Conservation (phyloP, 75 land plant genomes). For the Gnetum montanum region DNA sequence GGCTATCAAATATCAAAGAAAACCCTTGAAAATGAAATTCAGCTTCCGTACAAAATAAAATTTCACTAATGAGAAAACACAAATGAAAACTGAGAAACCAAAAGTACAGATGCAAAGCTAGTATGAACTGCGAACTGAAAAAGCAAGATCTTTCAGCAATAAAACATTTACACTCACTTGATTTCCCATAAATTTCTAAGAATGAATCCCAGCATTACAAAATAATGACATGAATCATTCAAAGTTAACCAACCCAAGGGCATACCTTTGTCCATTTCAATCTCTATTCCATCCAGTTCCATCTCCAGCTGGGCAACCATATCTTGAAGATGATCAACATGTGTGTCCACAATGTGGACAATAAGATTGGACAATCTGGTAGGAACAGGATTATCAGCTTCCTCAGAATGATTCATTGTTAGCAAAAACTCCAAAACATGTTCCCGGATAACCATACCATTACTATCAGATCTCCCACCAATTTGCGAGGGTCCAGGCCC, state of each 20-base stretch:
- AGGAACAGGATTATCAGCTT: conserved; percentile 78
- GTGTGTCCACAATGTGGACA: conserved; percentile 74
- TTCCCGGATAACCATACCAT: conserved; percentile 39
- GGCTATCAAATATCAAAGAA: no score
- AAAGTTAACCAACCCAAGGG: background rate
- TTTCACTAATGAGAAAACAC: no score
- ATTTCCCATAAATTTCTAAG: no score
- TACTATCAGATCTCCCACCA: background rate
- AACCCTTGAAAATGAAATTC: no score
- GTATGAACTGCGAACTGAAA: no score
- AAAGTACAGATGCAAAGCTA: no score
- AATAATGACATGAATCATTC: background rate
- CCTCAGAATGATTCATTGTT: conserved; percentile 83
- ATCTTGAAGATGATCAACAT: conserved; percentile 85
- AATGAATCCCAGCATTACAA: background rate
- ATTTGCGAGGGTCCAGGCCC: conserved; percentile 4
- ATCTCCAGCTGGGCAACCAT: conserved; percentile 68
- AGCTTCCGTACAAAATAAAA: no score
- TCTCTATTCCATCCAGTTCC: conserved; percentile 70
- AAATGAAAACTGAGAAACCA: no score
- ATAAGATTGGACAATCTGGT: conserved; percentile 50
- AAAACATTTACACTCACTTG: background rate
- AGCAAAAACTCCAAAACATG: conserved; percentile 77
- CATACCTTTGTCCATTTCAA: conserved; percentile 72
- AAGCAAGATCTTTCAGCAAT: background rate